Evolutionary conservation across 2,329 filamentous ascomycete species (phyloP).

Genomic region (Colletotrichum neosansevieriae): DNA sequence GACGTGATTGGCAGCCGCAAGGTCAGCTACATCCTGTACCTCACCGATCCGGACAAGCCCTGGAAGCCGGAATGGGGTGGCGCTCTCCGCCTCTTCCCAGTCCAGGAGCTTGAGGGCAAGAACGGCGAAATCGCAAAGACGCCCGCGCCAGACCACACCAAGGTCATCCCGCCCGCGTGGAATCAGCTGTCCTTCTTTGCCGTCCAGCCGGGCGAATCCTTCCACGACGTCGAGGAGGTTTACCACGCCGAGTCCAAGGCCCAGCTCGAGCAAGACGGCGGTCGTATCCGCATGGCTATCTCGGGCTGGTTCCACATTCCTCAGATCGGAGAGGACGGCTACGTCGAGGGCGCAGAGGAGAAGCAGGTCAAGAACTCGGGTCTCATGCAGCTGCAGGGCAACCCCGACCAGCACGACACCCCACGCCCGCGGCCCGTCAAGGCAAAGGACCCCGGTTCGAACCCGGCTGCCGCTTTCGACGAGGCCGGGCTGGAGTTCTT

Average conservation of each 20-base stretch:
- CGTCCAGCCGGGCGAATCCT: conserved; percentile 97
- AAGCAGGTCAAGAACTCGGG: conserved; percentile 90
- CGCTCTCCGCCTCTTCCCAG: conserved; percentile 87
- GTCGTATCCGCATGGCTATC: conserved; percentile 93
- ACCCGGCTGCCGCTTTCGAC: conserved; percentile 70
- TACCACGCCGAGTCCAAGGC: conserved; percentile 75
- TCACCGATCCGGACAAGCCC: conserved; percentile 89
- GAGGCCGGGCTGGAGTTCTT: conserved; percentile 89
- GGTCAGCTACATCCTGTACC: conserved; percentile 96
- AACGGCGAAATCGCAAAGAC: conserved; percentile 83
- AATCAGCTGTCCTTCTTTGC: conserved; percentile 99
- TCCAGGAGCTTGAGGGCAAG: conserved; percentile 71
- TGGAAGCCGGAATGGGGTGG: conserved; percentile 96
- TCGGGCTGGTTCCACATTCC: conserved; percentile 99
- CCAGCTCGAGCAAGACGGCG: conserved; percentile 76
- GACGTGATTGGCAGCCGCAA: conserved; percentile 98
- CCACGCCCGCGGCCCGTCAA: conserved; percentile 73
- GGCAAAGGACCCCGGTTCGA: conserved; percentile 54
- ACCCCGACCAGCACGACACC: conserved; percentile 88
- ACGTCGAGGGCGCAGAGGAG: conserved; percentile 87
- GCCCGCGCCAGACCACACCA: conserved; percentile 80
- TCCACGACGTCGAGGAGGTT: conserved; percentile 98
- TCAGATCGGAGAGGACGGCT: conserved; percentile 93
- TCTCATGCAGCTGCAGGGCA: conserved; percentile 91
- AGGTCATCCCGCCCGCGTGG: conserved; percentile 93